These are phyloP conservation scores for Penicillium taxi DNA, from an alignment of 495 filamentous ascomycete species.

Conservation along the genomic window DNA sequence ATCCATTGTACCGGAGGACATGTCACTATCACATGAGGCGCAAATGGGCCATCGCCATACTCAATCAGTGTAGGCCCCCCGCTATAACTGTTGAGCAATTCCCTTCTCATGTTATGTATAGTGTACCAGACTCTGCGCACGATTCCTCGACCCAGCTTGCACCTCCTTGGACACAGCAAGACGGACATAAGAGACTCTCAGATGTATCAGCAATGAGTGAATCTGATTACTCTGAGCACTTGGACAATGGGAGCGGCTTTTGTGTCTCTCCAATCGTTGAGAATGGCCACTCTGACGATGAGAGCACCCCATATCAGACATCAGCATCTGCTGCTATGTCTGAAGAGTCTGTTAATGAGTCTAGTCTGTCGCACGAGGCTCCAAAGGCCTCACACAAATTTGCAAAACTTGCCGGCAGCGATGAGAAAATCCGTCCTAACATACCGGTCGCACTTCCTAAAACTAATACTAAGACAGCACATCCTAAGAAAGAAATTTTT, in stretches of 20 bases:
- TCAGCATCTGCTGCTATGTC: too few species aligned
- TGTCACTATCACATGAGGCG: constrained; percentile 5
- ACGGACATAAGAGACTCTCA: constrained; percentile 11
- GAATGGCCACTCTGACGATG: constrained; percentile 5
- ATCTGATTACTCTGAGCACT: constrained; percentile 20
- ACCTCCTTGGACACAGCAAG: background rate
- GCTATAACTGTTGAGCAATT: too few species aligned
- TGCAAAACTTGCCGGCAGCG: too few species aligned
- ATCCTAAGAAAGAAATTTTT: background rate
- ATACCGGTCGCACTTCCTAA: background rate
- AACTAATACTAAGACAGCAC: background rate
- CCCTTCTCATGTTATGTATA: background rate
- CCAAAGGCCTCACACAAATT: constrained; percentile 1
- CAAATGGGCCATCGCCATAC: constrained; percentile 1
- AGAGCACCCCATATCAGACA: constrained; percentile 3
- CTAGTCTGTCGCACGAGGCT: constrained; percentile 1
- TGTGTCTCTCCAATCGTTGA: constrained; percentile 44
- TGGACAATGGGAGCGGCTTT: constrained; percentile 27
- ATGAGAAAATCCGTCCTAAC: background rate
- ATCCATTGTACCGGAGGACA: constrained; percentile 32
- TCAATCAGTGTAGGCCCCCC: constrained; percentile 4
- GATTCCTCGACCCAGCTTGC: background rate
- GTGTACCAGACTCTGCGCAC: background rate
- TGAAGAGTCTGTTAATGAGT: too few species aligned
- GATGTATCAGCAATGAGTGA: constrained; percentile 43